Evolutionary conservation across 164 flowering plant species (phyloP).

Genomic region (Platanus orientalis): DNA sequence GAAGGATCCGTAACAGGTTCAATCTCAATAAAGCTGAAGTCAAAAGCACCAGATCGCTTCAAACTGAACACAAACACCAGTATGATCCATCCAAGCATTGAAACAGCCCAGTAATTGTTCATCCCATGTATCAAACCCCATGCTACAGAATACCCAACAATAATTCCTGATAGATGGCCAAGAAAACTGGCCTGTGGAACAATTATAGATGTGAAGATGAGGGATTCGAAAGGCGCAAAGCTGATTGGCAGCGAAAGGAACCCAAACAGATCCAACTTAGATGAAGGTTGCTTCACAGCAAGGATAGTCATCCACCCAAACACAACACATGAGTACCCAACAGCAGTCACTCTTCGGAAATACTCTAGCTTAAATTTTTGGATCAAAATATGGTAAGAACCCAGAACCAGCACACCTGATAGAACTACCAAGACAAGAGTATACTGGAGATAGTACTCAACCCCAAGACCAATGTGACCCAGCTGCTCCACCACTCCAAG

Average conservation of each 20-base stretch:
- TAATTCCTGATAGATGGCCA: slow-evolving; percentile 89
- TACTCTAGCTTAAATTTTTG: slow-evolving; percentile 79
- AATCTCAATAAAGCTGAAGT: slow-evolving; percentile 73
- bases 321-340: slow-evolving; percentile 97
- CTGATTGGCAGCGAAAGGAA: slow-evolving; percentile 90
- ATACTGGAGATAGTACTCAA: slow-evolving; percentile 76
- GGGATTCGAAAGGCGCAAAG: slow-evolving; percentile 95
- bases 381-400: slow-evolving; percentile 66
- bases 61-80: slow-evolving; percentile 67
- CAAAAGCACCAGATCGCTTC: slow-evolving; percentile 75
- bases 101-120: slow-evolving; percentile 90
- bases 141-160: slow-evolving; percentile 84
- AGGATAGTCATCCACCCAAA: slow-evolving; percentile 99
- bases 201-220: slow-evolving; percentile 88
- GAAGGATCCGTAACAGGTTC: slow-evolving; percentile 79
- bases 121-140: slow-evolving; percentile 97
- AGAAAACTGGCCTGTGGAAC: slow-evolving; percentile 98
- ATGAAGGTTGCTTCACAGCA: slow-evolving; percentile 83
- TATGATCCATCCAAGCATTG: slow-evolving; percentile 90
- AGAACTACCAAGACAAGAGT: slow-evolving; percentile 71
- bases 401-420: slow-evolving; percentile 72
- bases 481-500: slow-evolving; percentile 84
- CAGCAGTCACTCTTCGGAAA: slow-evolving; percentile 89
- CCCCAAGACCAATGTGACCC: slow-evolving; percentile 68
- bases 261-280: slow-evolving; percentile 87